Evolutionary conservation across 2,329 filamentous ascomycete species (phyloP), one percentile per base, ranked within the genome.

Genomic region (Penicillium nordicum): DNA sequence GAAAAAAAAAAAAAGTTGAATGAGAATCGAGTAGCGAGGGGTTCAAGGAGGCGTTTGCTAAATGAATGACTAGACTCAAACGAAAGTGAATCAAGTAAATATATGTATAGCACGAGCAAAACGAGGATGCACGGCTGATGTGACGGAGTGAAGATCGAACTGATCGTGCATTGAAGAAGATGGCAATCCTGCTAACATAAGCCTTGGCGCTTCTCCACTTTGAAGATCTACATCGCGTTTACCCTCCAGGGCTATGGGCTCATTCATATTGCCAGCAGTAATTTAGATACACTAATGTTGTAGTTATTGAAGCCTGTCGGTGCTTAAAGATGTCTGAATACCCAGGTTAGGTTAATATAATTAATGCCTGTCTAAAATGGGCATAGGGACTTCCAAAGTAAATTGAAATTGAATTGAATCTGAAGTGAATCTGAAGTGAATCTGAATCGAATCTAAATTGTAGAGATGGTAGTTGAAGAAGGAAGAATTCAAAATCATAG

Each of bases 181-280:
- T 47, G 12, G 47, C 43, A 46, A 53, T 45, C 51, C 42, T 61
- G 63, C 57, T 66, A 57, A 66, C 50, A 55, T 65, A 65, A 66
- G 62, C 62, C 62, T 65, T 64, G 63, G 63, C 63, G 59, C 62
- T 64, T 60, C 36, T 25, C 21, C 25, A 34, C 36, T 10, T 11
- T 18, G 4, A 9, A 18, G 32, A 50, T 44, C 47, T 32, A 45
- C 30, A 41, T 52, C 32, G 9, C 32, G 8, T 30, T 30, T 18
- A 32, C 21, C 8, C 18, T 18, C 18, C 18, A 18, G 18, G 18
- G 18, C 23, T 30, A 25, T 18, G 37, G 18, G 27, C 14, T 32
- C 29, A 12, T 18, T 18, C 18, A 18, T 18, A 18, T 18, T 18
- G 18, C 18, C 18, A 18, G 18, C 18, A 18, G 18, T 18, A 18